Evolutionary conservation across 495 filamentous ascomycete species (phyloP).

Genomic region (Beverwykella pulmonaria): DNA sequence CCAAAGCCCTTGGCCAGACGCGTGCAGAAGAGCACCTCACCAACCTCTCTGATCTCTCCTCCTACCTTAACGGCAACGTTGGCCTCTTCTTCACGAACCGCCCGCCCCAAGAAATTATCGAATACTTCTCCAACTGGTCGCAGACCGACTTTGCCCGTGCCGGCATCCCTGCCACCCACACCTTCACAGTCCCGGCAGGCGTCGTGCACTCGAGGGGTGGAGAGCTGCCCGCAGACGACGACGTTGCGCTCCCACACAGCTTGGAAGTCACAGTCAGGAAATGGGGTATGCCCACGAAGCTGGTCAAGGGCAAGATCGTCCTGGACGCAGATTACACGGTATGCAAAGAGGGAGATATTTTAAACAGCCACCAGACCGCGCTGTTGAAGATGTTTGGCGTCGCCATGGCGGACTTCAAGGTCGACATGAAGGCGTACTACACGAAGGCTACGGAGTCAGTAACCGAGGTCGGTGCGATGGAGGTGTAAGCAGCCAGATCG

Average conservation of each 20-base stretch:
- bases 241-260: conserved; percentile 82
- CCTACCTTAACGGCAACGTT: conserved; percentile 77
- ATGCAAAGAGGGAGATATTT: conserved; percentile 75
- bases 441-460: conserved; percentile 60
- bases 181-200: conserved; percentile 77
- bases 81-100: conserved; percentile 90
- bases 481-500: conserved; percentile 43
- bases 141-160: conserved; percentile 87
- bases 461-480: conserved; percentile 57
- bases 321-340: conserved; percentile 75
- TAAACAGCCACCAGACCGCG: conserved; percentile 87
- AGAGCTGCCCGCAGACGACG: conserved; percentile 75
- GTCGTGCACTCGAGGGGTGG: conserved; percentile 73
- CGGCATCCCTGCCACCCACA: conserved; percentile 70
- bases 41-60: conserved; percentile 67
- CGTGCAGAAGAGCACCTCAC: conserved; percentile 75
- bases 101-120: conserved; percentile 59
- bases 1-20: conserved; percentile 78
- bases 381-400: conserved; percentile 93
- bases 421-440: conserved; percentile 77
- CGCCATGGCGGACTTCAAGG: conserved; percentile 82
- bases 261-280: conserved; percentile 85
- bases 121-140: conserved; percentile 68
- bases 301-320: conserved; percentile 85
- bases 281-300: conserved; percentile 81